These are phyloP conservation scores for Terfezia boudieri DNA, from an alignment of 495 filamentous ascomycete genomes.

Conservation along the genomic window DNA sequence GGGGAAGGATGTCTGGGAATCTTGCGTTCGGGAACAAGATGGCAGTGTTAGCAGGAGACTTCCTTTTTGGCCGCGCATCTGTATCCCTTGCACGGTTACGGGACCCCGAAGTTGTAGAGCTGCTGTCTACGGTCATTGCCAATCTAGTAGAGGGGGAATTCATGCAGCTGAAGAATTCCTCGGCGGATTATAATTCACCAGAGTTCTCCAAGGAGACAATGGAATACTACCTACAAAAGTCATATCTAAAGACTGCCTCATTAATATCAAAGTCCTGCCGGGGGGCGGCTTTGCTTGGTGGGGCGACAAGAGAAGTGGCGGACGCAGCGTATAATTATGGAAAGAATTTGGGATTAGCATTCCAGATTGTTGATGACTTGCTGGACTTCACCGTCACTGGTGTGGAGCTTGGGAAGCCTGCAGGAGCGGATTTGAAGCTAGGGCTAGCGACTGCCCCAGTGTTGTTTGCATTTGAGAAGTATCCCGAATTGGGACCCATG, in stretches of 20 bases:
- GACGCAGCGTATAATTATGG: slow-evolving; percentile 84
- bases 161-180: slow-evolving; percentile 97
- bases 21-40: slow-evolving; percentile 94
- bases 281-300: slow-evolving; percentile 66
- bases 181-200: slow-evolving; percentile 58
- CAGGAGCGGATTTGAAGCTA: slow-evolving; percentile 80
- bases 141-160: slow-evolving; percentile 97
- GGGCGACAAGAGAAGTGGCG: slow-evolving; percentile 51
- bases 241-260: slow-evolving; percentile 87
- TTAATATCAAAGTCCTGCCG: slow-evolving; percentile 91
- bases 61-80: slow-evolving; percentile 76
- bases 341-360: slow-evolving; percentile 77
- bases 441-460: slow-evolving; percentile 89
- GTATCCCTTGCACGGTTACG: slow-evolving; percentile 78
- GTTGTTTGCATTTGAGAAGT: slow-evolving; percentile 87
- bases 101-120: slow-evolving; percentile 81
- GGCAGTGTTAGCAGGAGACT: slow-evolving; percentile 90
- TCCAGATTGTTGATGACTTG: slow-evolving; percentile 98
- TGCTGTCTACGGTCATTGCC: slow-evolving; percentile 86
- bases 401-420: slow-evolving; percentile 75
- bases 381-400: slow-evolving; percentile 79
- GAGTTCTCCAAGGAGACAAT: slow-evolving; percentile 69
- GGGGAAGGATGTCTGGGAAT: slow-evolving; percentile 71
- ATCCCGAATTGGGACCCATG: slow-evolving; percentile 59
- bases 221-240: slow-evolving; percentile 94